Evolutionary conservation across 352 stramenopile species (phyloP).

Genomic region (Pythium sp.): DNA sequence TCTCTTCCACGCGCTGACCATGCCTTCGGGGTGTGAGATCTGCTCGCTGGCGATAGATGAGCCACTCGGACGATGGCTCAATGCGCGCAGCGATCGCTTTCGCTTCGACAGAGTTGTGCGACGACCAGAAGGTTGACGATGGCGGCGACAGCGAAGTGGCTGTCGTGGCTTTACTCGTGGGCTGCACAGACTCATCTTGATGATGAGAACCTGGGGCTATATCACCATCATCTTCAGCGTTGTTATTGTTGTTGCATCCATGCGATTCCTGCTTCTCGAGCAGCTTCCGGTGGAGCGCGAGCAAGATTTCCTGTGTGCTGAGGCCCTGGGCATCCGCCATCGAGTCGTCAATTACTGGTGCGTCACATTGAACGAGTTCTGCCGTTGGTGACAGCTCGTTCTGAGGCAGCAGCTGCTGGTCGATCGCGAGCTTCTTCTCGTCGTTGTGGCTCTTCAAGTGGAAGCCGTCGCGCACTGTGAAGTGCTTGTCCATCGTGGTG

Average conservation of each 20-base stretch:
- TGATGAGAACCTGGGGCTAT: too few relatives aligned
- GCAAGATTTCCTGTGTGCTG: neutral
- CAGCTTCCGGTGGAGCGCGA: constrained; percentile 3
- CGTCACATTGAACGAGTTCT: neutral
- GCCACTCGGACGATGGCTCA: constrained; percentile 46
- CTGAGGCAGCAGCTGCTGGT: constrained; percentile 27
- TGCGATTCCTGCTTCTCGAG: neutral
- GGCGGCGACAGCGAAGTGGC: neutral
- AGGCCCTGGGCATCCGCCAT: neutral
- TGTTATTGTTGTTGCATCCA: neutral
- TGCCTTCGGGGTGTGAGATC: constrained; percentile 41
- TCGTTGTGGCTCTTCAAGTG: constrained; percentile 61
- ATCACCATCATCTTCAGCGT: neutral
- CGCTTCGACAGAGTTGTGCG: constrained; percentile 19
- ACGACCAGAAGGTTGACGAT: neutral
- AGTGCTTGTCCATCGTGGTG: constrained; percentile 30
- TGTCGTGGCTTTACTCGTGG: neutral
- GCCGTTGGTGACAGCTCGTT: neutral
- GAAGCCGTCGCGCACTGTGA: constrained; percentile 69
- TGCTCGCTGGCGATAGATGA: constrained; percentile 51
- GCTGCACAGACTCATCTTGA: too few relatives aligned
- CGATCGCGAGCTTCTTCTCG: constrained; percentile 38
- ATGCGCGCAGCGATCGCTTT: constrained; percentile 23
- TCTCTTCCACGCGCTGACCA: constrained; percentile 41
- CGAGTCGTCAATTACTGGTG: neutral